Percentiles rank a stretch among this genome's conserved stretches.
phyloP scores from a whole-genome alignment of 371 early-diverging fungal genomes.

The Mucor velutinosus region DNA sequence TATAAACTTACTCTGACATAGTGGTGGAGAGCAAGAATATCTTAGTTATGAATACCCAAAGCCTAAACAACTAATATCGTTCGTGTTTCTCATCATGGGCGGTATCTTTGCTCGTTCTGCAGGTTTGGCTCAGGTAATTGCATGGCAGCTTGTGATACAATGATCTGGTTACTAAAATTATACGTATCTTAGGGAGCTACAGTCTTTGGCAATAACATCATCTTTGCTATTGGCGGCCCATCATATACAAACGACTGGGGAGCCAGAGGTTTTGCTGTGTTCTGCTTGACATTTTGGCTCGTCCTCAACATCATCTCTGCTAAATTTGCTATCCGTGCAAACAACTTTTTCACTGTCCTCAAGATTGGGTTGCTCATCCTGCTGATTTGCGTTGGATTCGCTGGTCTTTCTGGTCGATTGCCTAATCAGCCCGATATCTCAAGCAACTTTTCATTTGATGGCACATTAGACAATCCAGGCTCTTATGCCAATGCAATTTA shows the following conservation, averaged over 20 bases:
- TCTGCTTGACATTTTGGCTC: conserved; percentile 33
- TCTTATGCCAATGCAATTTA: conserved; percentile 28
- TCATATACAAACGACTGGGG: conserved; percentile 25
- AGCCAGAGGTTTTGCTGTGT: conserved; percentile 29
- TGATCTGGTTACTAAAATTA: background rate
- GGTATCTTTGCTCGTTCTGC: conserved; percentile 22
- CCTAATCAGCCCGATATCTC: conserved; percentile 20
- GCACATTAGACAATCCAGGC: conserved; percentile 23
- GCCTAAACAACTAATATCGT: conserved; percentile 26
- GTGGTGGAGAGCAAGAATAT: conserved; percentile 36
- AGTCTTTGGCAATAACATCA: conserved; percentile 31
- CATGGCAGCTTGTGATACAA: background rate
- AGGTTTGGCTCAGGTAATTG: conserved; percentile 28
- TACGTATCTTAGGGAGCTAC: conserved; percentile 19
- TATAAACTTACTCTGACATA: background rate
- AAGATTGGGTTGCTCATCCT: conserved; percentile 22
- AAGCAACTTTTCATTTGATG: conserved; percentile 26
- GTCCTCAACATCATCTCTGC: conserved; percentile 26
- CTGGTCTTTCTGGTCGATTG: conserved; percentile 27
- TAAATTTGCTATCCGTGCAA: conserved; percentile 22
- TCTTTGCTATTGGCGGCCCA: conserved; percentile 30
- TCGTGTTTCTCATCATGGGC: conserved; percentile 27
- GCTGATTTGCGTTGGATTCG: conserved; percentile 30
- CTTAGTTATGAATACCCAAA: conserved; percentile 24
- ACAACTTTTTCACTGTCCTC: conserved; percentile 30